Evolutionary conservation across 768 basidiomycete genomes (phyloP), one percentile per base, ranked within the genome.

Genomic region (Symmetrospora coprosmae): DNA sequence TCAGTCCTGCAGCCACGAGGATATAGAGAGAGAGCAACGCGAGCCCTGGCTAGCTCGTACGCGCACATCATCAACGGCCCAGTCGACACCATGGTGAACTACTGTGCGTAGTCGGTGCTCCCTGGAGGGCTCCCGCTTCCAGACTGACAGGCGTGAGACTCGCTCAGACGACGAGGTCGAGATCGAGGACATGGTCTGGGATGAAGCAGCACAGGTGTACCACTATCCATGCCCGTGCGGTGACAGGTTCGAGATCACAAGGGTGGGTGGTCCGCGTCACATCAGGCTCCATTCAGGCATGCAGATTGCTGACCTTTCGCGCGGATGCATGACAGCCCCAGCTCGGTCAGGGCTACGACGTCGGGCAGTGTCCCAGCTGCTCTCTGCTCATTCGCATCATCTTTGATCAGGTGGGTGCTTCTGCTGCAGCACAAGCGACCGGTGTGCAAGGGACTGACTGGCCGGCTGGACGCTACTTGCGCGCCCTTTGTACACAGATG

Each of bases 181-280:
- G 71, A 94, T 96, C 52, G 92, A 96, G 65, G 91, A 94, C 69
- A 91, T 94, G 83, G 79, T 75, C 16, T 94, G 87, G 87, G 89
- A 92, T 71, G 77, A 78, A 58, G 80, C 78, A 56, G 86, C 84
- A 70, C 71, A 78, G 39, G 85, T 96, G 4, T 96, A 83, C 69
- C 91, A 97, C 76, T 94, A 91, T 72, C 92, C 91, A 0, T 99
- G 90, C 70, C 91, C 92, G 1, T 97, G 92, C 69, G 92, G 92
- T 8, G 92, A 99, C 74, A 82, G 91, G 39, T 99, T 97, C 75
- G 92, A 97, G 73, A 96, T 97, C 66, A 61, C 67, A n/a, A 66
- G 65, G 51, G 69, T 69, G 8, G 30, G 64, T 35, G 17, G 0
- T 30, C n/a, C 19, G 7, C n/a, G n/a, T n/a, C n/a, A n/a, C n/a